These are phyloP conservation scores for Boletellus dicymbophilus DNA, from an alignment of 1,284 basidiomycete genomes.

Conservation along the genomic window DNA sequence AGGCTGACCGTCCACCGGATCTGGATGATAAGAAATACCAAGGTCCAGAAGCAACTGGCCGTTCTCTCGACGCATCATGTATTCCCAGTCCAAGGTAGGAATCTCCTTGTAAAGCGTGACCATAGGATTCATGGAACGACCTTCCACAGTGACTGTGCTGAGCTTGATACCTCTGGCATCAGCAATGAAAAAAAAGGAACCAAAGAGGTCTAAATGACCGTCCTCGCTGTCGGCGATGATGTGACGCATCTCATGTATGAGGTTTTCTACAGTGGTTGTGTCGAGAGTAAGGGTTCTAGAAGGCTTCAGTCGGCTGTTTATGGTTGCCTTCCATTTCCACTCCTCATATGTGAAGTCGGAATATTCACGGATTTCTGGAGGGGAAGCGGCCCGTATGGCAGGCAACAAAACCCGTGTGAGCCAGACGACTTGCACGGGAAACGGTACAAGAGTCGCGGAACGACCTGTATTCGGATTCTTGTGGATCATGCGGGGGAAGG, in stretches of 20 bases:
- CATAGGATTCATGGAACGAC: slow-evolving; percentile 4
- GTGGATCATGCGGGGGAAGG: slow-evolving; percentile 11
- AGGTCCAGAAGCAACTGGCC: slow-evolving; percentile 3
- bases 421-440: slow-evolving; percentile 1
- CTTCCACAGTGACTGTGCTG: slow-evolving; percentile 1
- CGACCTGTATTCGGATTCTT: background rate
- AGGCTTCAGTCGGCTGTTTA: slow-evolving; percentile 4
- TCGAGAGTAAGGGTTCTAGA: slow-evolving; percentile 10
- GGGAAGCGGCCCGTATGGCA: background rate
- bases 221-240: slow-evolving; percentile 1
- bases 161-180: slow-evolving; percentile 12
- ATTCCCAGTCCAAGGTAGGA: slow-evolving; percentile 9
- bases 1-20: background rate
- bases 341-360: slow-evolving; percentile 10
- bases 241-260: background rate
- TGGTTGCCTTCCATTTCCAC: slow-evolving; percentile 12
- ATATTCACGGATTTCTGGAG: slow-evolving; percentile 9
- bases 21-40: background rate
- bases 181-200: slow-evolving; percentile 9
- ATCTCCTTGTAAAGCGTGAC: slow-evolving; percentile 6
- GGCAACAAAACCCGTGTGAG: slow-evolving; percentile 8
- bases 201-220: background rate
- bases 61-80: slow-evolving; percentile 4
- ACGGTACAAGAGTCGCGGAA: slow-evolving; percentile 1
- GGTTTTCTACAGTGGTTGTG: background rate